These are phyloP conservation scores for Zymoseptoria ardabiliae DNA, from an alignment of 2,329 filamentous ascomycete species.

Conservation along the genomic window DNA sequence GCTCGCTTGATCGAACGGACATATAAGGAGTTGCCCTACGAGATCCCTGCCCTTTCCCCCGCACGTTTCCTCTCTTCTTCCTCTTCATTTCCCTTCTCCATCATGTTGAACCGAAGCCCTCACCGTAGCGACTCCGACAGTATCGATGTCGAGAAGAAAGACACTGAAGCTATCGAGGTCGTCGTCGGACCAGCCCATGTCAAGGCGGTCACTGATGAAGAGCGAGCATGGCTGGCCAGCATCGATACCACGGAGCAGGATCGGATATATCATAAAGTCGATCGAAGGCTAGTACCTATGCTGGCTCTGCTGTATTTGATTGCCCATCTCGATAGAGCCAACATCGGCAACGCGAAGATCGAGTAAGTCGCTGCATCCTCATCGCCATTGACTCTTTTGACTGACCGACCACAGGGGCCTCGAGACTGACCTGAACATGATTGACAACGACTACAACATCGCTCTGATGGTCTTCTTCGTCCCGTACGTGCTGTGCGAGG, in stretches of 20 bases:
- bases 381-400: no score
- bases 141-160: conserved; percentile 13
- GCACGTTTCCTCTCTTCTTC: not conserved
- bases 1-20: not conserved
- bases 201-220: conserved; percentile 14
- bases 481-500: conserved; percentile 34
- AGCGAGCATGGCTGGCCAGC: conserved; percentile 18
- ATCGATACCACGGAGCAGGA: conserved; percentile 15
- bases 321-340: conserved; percentile 18
- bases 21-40: not conserved
- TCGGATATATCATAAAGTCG: conserved; percentile 35
- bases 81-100: not conserved
- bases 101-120: conserved; percentile 5
- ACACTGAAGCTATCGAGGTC: conserved; percentile 12
- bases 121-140: conserved; percentile 4
- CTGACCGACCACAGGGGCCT: not conserved
- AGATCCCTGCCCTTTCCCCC: not conserved
- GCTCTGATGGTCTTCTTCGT: conserved; percentile 49
- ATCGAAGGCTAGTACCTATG: conserved; percentile 11
- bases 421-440: conserved; percentile 35
- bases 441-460: conserved; percentile 41
- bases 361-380: conserved; percentile 23
- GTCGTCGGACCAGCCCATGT: conserved; percentile 8
- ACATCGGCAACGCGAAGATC: conserved; percentile 48
- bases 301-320: conserved; percentile 38